phyloP scores from a whole-genome alignment of 1,139 yeast genomes.

The Pichia sorboxylosa region DNA sequence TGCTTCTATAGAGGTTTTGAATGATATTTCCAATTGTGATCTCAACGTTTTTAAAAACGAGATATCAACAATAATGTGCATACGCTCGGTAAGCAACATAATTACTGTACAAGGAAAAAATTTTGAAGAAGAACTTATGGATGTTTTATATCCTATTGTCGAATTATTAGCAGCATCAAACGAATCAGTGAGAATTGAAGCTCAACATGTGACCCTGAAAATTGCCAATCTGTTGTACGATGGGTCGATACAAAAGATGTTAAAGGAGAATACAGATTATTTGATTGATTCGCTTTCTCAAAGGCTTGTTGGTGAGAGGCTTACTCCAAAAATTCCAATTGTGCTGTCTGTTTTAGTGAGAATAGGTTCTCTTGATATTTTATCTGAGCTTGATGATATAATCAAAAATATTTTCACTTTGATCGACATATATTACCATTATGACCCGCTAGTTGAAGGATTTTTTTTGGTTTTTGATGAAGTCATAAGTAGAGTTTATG shows the following conservation, averaged over 20 bases:
- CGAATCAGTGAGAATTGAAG: slow-evolving; percentile 31
- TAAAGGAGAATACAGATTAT: slow-evolving; percentile 67
- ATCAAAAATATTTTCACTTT: slow-evolving; percentile 60
- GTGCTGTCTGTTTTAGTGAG: slow-evolving; percentile 55
- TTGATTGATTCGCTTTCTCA: slow-evolving; percentile 64
- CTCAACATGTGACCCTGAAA: slow-evolving; percentile 32
- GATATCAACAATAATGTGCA: slow-evolving; percentile 21
- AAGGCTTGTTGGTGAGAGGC: slow-evolving; percentile 51
- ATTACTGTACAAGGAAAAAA: slow-evolving; percentile 29
- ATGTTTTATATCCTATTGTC: slow-evolving; percentile 43
- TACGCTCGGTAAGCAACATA: slow-evolving; percentile 32
- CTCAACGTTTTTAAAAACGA: slow-evolving; percentile 6
- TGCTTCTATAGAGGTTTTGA: slow-evolving; percentile 12
- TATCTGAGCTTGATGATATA: slow-evolving; percentile 62
- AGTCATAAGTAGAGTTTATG: slow-evolving; percentile 42
- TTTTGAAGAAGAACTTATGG: slow-evolving; percentile 40
- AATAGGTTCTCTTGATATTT: slow-evolving; percentile 55
- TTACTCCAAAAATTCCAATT: slow-evolving; percentile 66
- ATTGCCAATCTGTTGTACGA: slow-evolving; percentile 46
- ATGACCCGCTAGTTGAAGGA: slow-evolving; percentile 57
- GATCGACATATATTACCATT: slow-evolving; percentile 78
- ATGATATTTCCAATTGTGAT: slow-evolving; percentile 4
- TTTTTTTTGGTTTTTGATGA: slow-evolving; percentile 64
- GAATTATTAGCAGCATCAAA: slow-evolving; percentile 41
- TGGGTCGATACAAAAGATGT: slow-evolving; percentile 42